These are phyloP conservation scores for Paracorniculantispora psalliotae DNA, from an alignment of 2,329 filamentous ascomycete species.

Conservation along the genomic window DNA sequence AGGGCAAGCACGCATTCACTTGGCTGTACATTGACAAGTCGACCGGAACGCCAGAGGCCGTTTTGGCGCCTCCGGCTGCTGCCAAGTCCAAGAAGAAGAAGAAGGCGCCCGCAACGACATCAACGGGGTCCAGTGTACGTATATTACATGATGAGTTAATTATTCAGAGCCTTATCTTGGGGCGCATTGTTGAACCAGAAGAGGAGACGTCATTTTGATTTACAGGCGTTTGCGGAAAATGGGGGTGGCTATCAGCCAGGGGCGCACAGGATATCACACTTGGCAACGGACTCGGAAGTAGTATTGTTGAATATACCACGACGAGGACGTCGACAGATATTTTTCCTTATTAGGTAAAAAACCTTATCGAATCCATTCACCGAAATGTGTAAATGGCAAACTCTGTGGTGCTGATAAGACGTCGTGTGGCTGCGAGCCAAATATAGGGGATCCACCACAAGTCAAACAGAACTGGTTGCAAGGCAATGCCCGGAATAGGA, in stretches of 20 bases:
- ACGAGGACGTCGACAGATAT: background rate
- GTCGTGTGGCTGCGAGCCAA: too few species aligned
- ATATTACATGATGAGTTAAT: conserved; percentile 82
- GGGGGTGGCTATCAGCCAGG: background rate
- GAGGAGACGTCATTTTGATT: conserved; percentile 32
- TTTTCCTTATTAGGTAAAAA: background rate
- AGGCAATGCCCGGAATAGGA: background rate
- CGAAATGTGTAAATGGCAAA: background rate
- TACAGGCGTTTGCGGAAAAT: conserved; percentile 1
- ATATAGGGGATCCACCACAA: too few species aligned
- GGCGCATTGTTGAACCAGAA: conserved; percentile 62
- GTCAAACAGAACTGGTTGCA: background rate
- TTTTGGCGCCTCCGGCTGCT: conserved; percentile 34
- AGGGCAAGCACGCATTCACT: conserved; percentile 51
- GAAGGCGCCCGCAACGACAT: conserved; percentile 22
- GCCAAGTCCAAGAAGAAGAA: conserved; percentile 37
- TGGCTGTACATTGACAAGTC: conserved; percentile 76
- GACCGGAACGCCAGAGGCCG: conserved; percentile 46
- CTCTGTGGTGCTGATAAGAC: too few species aligned
- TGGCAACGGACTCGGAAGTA: background rate
- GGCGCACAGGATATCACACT: background rate
- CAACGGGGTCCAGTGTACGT: conserved; percentile 41
- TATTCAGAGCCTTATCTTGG: conserved; percentile 87
- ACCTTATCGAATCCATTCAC: background rate
- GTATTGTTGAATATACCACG: background rate